Evolutionary conservation across 2,329 filamentous ascomycete genomes (phyloP).

Genomic region (Pseudocercospora musae): DNA sequence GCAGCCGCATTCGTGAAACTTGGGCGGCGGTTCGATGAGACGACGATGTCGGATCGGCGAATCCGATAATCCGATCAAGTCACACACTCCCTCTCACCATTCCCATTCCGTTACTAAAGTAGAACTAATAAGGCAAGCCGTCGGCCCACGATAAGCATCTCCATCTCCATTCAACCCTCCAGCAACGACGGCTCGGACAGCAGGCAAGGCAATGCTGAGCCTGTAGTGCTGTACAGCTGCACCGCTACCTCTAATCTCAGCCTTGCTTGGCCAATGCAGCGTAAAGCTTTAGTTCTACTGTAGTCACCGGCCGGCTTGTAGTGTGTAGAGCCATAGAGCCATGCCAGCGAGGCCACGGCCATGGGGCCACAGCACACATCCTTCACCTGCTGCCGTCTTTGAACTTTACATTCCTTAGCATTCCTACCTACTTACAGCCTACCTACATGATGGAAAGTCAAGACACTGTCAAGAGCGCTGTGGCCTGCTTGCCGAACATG

Average conservation of each 20-base stretch:
- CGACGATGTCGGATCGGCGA: not conserved
- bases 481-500: slow-evolving; percentile 28
- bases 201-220: too few species aligned
- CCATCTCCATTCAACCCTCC: not conserved
- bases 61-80: not conserved
- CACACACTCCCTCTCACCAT: not conserved
- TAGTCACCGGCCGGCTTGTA: not conserved
- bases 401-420: not conserved
- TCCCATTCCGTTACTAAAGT: too few species aligned
- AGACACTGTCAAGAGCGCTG: slow-evolving; percentile 22
- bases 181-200: slow-evolving; percentile 8
- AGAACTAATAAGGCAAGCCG: slow-evolving; percentile 9
- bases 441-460: slow-evolving; percentile 28
- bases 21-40: not conserved
- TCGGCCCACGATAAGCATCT: slow-evolving; percentile 17
- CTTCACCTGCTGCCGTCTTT: too few species aligned
- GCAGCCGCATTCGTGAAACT: slow-evolving; percentile 17
- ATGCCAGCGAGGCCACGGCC: not conserved
- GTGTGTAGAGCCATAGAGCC: not conserved
- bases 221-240: too few species aligned
- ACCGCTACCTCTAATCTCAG: too few species aligned
- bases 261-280: too few species aligned
- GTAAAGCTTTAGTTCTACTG: too few species aligned
- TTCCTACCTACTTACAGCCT: not conserved
- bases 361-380: not conserved